phyloP scores from a whole-genome alignment of 768 basidiomycete genomes.

The Suillus discolor region DNA sequence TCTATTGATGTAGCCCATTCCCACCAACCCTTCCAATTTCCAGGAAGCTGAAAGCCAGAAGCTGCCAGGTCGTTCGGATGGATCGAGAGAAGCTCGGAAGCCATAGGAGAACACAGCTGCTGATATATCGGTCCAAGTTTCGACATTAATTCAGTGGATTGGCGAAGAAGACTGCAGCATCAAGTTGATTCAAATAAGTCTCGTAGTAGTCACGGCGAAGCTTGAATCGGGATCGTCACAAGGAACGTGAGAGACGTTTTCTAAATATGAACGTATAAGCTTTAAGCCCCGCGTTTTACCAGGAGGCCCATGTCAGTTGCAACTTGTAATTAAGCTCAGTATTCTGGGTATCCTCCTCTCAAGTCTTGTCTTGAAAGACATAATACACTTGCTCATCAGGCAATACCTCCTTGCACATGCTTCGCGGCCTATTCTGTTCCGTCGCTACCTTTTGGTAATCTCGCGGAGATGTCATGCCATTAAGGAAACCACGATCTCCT shows the following conservation, averaged over 20 bases:
- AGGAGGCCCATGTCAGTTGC: conserved; percentile 8
- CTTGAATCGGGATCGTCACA: no score
- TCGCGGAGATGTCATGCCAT: conserved; percentile 50
- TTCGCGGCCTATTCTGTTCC: conserved; percentile 47
- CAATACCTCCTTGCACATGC: conserved; percentile 50
- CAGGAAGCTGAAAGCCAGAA: conserved; percentile 20
- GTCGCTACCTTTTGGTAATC: conserved; percentile 55
- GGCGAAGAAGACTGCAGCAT: not conserved
- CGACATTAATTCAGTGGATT: conserved; percentile 4
- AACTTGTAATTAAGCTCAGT: not conserved
- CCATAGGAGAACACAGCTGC: not conserved
- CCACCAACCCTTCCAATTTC: conserved; percentile 40
- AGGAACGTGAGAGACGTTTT: no score
- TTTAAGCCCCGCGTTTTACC: no score
- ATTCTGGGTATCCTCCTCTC: conserved; percentile 17
- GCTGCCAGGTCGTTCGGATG: conserved; percentile 51
- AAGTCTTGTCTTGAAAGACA: conserved; percentile 33
- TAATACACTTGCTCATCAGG: conserved; percentile 45
- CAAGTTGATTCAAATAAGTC: not conserved
- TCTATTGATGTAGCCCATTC: conserved; percentile 30
- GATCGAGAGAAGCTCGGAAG: conserved; percentile 34
- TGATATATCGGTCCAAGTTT: conserved; percentile 10
- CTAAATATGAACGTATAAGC: no score
- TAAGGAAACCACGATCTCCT: conserved; percentile 59
- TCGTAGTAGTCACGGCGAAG: not conserved